These are phyloP conservation scores for Pleurotus cornucopiae DNA, from an alignment of 768 basidiomycete genomes.

Conservation along the genomic window DNA sequence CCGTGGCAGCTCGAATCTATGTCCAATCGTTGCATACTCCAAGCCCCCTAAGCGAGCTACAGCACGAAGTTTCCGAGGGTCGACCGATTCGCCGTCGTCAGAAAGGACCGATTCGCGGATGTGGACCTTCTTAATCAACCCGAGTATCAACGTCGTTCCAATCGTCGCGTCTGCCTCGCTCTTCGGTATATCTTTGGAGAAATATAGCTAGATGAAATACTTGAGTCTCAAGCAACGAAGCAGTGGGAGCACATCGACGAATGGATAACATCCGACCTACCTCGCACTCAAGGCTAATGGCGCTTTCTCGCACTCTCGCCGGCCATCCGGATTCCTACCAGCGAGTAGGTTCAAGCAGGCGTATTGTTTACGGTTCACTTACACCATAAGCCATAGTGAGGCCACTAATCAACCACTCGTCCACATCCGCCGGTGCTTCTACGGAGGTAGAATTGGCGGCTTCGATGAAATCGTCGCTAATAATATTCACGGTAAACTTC, in stretches of 20 bases:
- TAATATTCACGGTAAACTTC: constrained; percentile 68
- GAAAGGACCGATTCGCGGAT: constrained; percentile 44
- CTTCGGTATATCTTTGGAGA: constrained; percentile 44
- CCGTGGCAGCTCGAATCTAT: constrained; percentile 43
- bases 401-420: constrained; percentile 63
- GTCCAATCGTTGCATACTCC: constrained; percentile 43
- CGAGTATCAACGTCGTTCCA: constrained; percentile 40
- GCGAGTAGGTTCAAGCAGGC: constrained; percentile 4
- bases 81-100: constrained; percentile 35
- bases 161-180: constrained; percentile 29
- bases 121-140: constrained; percentile 51
- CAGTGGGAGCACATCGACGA: not conserved
- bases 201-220: constrained; percentile 36
- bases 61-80: constrained; percentile 43
- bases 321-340: constrained; percentile 44
- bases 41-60: constrained; percentile 54
- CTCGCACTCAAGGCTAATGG: constrained; percentile 59
- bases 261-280: constrained; percentile 27
- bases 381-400: constrained; percentile 51
- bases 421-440: constrained; percentile 46
- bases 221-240: not conserved
- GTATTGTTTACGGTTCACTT: constrained; percentile 18
- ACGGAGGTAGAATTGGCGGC: constrained; percentile 53
- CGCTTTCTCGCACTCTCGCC: constrained; percentile 52
- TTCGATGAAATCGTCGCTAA: constrained; percentile 62